Evolutionary conservation across 768 basidiomycete species (phyloP).

Genomic region (Cyathus striatus): DNA sequence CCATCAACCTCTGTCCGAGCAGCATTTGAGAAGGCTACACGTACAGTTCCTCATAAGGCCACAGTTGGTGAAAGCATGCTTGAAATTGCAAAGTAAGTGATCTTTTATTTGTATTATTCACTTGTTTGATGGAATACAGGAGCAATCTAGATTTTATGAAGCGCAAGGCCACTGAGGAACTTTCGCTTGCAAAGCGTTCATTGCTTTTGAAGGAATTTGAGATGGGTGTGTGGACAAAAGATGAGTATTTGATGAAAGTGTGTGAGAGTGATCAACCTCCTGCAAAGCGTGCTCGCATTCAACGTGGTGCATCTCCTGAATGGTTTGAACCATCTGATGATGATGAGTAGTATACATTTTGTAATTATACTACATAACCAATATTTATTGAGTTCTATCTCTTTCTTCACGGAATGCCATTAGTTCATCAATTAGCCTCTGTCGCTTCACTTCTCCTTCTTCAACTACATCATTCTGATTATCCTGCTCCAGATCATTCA

Average conservation of each 20-base stretch:
- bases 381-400: background rate
- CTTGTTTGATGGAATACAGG: background rate
- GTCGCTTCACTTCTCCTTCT: background rate
- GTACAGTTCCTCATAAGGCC: slow-evolving; percentile 4
- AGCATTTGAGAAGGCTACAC: slow-evolving; percentile 3
- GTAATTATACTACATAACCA: background rate
- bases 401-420: background rate
- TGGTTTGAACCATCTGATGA: too few relatives aligned
- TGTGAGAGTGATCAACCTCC: background rate
- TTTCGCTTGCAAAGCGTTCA: background rate
- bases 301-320: too few relatives aligned
- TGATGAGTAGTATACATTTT: too few relatives aligned
- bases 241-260: background rate
- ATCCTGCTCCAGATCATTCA: background rate
- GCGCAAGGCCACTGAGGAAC: background rate
- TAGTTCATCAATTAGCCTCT: background rate
- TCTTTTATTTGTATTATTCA: background rate
- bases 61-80: slow-evolving; percentile 5
- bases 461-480: background rate
- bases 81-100: slow-evolving; percentile 7
- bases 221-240: background rate
- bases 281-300: too few relatives aligned
- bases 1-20: slow-evolving; percentile 5
- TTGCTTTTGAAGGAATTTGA: background rate
- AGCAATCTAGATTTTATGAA: background rate